Evolutionary conservation across 345 rosid species (phyloP), one percentile per base, ranked within the genome.

Genomic region (Brassica rapa): DNA sequence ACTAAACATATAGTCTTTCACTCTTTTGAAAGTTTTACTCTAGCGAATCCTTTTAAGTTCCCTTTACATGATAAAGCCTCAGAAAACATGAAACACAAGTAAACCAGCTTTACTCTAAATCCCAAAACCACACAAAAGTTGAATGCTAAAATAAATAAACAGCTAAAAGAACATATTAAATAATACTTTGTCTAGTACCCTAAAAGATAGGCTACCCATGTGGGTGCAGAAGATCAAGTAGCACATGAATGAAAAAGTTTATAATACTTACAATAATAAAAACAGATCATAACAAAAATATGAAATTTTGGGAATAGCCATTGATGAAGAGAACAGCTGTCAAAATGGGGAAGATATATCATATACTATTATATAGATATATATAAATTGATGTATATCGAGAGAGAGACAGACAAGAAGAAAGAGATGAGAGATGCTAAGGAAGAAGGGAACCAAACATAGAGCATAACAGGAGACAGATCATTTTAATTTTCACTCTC

Each of bases 401-500:
- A 73, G 68, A 53, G 62, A 71, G 30, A 27, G 30, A 27, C 4
- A 27, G 66, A 39, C 14, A 64, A 0, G 32, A 21, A 65, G 30
- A 72, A 30, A 73, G 16, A 53, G 12, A 68, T 33, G 39, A 63
- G 53, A 69, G 72, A 80, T 80, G 83, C 77, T 66, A 43, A 86
- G 89, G 81, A 82, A 77, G 84, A 88, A 88, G 92, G 98, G 85
- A 89, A 91, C 93, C 90, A 84, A 66, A 37, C 77, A 83, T 84
- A 82, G 80, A 86, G 87, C 93, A 88, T 51, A 76, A 82, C 70
- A 84, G 91, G 90, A 86, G 97, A 94, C 97, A 91, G 78, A 73
- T 84, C 74, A 84, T 73, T 69, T 75, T 64, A 29, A 30, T 78
- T 59, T 61, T 63, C 71, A 69, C 75, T 1, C 76, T 80, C 51